Conservation (phyloP, 352 stramenopile species). For the Pythium scleroteichum region DNA sequence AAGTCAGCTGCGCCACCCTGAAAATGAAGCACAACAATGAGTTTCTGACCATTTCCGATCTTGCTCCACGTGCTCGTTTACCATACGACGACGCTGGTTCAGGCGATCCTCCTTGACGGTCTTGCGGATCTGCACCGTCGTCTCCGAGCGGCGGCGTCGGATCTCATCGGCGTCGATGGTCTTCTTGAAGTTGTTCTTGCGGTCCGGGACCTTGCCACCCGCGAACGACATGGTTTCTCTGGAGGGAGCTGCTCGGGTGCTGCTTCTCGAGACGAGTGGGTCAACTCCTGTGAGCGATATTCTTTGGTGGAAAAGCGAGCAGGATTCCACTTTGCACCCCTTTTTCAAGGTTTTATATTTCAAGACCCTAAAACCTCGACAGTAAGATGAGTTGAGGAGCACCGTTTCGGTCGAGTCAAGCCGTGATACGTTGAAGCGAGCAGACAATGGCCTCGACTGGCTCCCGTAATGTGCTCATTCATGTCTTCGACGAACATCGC, state of each 20-base stretch:
- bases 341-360: conserved; percentile 20
- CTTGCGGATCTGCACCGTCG: conserved; percentile 85
- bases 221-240: conserved; percentile 64
- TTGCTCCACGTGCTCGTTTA: conserved; percentile 21
- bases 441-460: background rate
- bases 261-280: conserved; percentile 29
- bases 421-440: conserved; percentile 19
- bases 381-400: conserved; percentile 24
- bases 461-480: conserved; percentile 73
- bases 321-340: conserved; percentile 24
- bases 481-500: conserved; percentile 90
- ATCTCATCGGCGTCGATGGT: conserved; percentile 77
- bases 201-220: conserved; percentile 64
- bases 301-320: conserved; percentile 35
- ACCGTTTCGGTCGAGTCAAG: background rate
- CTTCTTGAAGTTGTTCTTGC: conserved; percentile 82
- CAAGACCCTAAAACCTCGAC: conserved; percentile 20
- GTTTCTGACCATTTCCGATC: background rate
- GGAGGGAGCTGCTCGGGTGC: background rate
- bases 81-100: conserved; percentile 77
- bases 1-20: conserved; percentile 27
- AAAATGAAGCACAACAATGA: conserved; percentile 15
- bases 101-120: conserved; percentile 81
- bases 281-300: conserved; percentile 26
- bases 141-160: conserved; percentile 73